A percentile compares a stretch with the other conserved stretches of the same genome.
These are phyloP conservation scores for Mycena latifolia DNA, from an alignment of 768 basidiomycete genomes.

Conservation along the genomic window DNA sequence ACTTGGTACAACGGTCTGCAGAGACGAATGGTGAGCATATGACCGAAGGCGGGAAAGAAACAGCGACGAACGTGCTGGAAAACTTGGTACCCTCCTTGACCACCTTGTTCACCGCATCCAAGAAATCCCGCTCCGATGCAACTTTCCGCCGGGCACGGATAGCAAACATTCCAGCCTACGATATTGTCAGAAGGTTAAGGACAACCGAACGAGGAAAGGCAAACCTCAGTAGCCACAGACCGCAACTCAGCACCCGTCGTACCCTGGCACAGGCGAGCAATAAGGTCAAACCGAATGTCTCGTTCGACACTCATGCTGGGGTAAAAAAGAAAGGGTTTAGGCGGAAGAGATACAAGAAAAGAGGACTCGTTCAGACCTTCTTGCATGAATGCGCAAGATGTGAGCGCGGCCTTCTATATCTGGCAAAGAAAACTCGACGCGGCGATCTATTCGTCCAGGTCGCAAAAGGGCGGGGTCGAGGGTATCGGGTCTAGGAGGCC, in stretches of 20 bases:
- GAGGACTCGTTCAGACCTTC: slow-evolving; percentile 69
- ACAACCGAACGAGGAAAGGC: slow-evolving; percentile 32
- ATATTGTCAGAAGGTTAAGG: not conserved
- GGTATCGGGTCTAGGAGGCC: slow-evolving; percentile 85
- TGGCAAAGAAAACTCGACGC: slow-evolving; percentile 96
- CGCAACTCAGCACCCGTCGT: slow-evolving; percentile 99
- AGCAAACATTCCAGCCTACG: slow-evolving; percentile 99
- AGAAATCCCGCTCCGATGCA: slow-evolving; percentile 96
- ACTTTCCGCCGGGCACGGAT: slow-evolving; percentile 97
- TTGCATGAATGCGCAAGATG: slow-evolving; percentile 95
- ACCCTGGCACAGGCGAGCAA: slow-evolving; percentile 96
- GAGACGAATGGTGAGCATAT: slow-evolving; percentile 25
- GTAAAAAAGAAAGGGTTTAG: slow-evolving; percentile 18
- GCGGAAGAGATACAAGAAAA: not conserved
- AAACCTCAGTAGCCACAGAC: slow-evolving; percentile 95
- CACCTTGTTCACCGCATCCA: slow-evolving; percentile 99
- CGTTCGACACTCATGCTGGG: slow-evolving; percentile 96
- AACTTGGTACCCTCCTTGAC: slow-evolving; percentile 98
- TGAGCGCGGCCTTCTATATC: slow-evolving; percentile 97
- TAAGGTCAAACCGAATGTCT: slow-evolving; percentile 97
- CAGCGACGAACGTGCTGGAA: slow-evolving; percentile 86
- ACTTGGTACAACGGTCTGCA: slow-evolving; percentile 90
- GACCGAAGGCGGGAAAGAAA: slow-evolving; percentile 20
- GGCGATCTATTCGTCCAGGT: slow-evolving; percentile 95
- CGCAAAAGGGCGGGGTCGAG: slow-evolving; percentile 96